phyloP scores from a whole-genome alignment of 1,139 yeast genomes.

The Lodderomyces jiufengensis region DNA sequence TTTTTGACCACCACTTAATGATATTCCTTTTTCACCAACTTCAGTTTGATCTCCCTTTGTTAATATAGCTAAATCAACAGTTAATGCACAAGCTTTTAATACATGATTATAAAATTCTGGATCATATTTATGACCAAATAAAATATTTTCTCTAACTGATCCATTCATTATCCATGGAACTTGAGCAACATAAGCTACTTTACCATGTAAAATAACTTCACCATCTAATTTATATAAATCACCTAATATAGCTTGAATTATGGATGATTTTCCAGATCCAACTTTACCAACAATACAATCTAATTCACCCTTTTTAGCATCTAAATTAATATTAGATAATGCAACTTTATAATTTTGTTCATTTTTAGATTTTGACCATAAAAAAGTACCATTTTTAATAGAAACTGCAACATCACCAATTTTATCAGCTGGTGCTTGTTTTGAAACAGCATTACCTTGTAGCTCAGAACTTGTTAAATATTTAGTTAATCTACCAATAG shows the following conservation, averaged over 20 bases:
- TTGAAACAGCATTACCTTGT: conserved; percentile 72
- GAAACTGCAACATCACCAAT: conserved; percentile 69
- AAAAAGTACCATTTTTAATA: conserved; percentile 73
- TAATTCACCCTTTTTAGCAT: conserved; percentile 74
- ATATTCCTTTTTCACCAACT: conserved; percentile 43
- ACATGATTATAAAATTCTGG: conserved; percentile 27
- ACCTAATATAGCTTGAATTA: conserved; percentile 81
- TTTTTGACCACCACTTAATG: conserved; percentile 40
- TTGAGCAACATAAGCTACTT: conserved; percentile 88
- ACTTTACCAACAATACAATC: conserved; percentile 90
- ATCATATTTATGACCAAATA: conserved; percentile 33
- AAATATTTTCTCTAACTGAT: conserved; percentile 35
- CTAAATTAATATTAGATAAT: conserved; percentile 63
- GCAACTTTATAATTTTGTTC: conserved; percentile 65
- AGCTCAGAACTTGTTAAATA: conserved; percentile 77
- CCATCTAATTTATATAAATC: conserved; percentile 82
- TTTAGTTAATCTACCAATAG: conserved; percentile 68
- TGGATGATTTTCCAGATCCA: conserved; percentile 88
- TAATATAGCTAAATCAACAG: conserved; percentile 31
- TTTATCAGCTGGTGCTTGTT: conserved; percentile 46
- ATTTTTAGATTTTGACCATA: conserved; percentile 81
- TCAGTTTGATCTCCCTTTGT: conserved; percentile 38
- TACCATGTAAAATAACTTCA: conserved; percentile 68
- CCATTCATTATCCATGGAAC: conserved; percentile 65
- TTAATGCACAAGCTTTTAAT: conserved; percentile 33